A percentile compares a stretch with the other conserved stretches of the same genome.
phyloP scores from a whole-genome alignment of 495 filamentous ascomycete genomes.

The Aspergillus sparsus region DNA sequence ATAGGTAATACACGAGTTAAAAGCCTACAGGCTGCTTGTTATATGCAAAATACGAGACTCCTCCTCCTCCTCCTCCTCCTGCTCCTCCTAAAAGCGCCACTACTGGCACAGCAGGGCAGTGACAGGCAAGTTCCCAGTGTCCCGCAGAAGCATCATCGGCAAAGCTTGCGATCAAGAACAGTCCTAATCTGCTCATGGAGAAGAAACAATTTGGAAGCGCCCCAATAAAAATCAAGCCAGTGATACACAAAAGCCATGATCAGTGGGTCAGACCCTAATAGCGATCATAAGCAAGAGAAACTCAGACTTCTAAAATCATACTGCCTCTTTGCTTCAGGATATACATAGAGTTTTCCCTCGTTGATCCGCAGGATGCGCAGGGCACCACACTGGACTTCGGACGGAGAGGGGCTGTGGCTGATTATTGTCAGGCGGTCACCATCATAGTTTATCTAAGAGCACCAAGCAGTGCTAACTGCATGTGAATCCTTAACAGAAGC shows the following conservation, averaged over 20 bases:
- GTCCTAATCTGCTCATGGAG: conserved; percentile 10
- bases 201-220: conserved; percentile 3
- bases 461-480: background rate
- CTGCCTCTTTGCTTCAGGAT: background rate
- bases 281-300: background rate
- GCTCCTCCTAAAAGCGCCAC: background rate
- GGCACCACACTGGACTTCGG: background rate
- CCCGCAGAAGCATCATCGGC: background rate
- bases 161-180: background rate
- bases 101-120: background rate
- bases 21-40: background rate
- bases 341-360: background rate
- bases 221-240: background rate
- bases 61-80: background rate
- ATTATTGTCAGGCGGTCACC: background rate
- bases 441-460: background rate
- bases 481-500: background rate
- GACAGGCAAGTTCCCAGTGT: background rate
- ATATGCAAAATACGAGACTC: background rate
- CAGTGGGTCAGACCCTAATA: background rate
- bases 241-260: background rate
- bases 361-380: background rate
- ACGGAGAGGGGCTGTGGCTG: background rate
- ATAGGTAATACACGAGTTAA: background rate
- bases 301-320: background rate